phyloP scores from a whole-genome alignment of 352 stramenopile genomes.

The Phytophthora fragariae region DNA sequence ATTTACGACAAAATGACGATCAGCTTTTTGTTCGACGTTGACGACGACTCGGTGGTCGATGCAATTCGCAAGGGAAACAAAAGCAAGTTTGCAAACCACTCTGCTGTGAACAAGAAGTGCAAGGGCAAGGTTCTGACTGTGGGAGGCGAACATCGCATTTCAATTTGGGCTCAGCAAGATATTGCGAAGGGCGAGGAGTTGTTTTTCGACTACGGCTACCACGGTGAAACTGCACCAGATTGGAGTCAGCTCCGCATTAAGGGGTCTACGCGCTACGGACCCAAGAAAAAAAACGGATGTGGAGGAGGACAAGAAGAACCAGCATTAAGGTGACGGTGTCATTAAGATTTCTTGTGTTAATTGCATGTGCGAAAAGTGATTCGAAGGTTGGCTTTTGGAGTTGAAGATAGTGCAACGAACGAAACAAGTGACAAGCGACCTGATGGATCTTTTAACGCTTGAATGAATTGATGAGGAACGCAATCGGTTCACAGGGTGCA shows the following conservation, averaged over 20 bases:
- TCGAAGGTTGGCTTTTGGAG: not conserved
- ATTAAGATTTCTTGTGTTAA: constrained; percentile 3
- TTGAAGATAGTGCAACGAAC: not conserved
- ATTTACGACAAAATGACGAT: constrained; percentile 91
- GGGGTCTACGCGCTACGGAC: constrained; percentile 26
- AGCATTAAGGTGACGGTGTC: constrained; percentile 22
- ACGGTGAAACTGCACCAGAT: constrained; percentile 63
- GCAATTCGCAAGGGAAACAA: constrained; percentile 94
- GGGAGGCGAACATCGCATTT: constrained; percentile 89
- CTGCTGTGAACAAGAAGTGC: constrained; percentile 73
- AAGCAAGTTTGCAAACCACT: constrained; percentile 92
- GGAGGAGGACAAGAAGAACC: constrained; percentile 31
- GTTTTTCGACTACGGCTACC: constrained; percentile 79
- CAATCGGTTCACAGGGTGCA: no score
- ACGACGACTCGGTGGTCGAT: constrained; percentile 91
- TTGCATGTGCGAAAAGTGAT: not conserved
- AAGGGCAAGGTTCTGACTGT: constrained; percentile 83
- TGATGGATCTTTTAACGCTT: not conserved
- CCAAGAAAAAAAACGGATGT: constrained; percentile 33
- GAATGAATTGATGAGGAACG: no score
- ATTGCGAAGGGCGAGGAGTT: constrained; percentile 86
- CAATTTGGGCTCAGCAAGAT: constrained; percentile 91
- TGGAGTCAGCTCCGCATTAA: constrained; percentile 73
- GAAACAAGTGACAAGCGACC: not conserved
- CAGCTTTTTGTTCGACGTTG: constrained; percentile 93